Base-by-base conservation (phyloP, 1,284 basidiomycete species). In the Pyrrhoderma lamaoense region DNA sequence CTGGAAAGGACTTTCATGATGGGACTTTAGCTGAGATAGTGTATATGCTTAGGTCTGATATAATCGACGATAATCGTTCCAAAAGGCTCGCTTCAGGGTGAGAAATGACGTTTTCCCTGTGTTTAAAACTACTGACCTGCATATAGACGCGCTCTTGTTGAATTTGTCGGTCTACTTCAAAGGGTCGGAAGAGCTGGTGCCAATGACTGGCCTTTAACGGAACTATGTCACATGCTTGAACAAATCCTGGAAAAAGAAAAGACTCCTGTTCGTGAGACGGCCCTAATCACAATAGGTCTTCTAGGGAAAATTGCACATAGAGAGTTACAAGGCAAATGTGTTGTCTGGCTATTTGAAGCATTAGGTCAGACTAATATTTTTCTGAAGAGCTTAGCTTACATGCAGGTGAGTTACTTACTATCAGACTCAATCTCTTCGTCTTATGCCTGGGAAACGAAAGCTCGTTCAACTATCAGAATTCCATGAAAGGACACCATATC, bases 81-180 rank as follows among this genome's bases (percentile, higher is more conserved):
- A 76, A 81, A 13, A 74, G 87, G 31, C 63, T 89, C 16, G 70
- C 71, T 56, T 81, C 85, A 47, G 86, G 86, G 87, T 88, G 45
- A 22, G 54, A 44, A 31, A n/a, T 61, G 56, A 75, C 66, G 8
- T 37, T 31, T 42, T 13, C 38, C 31, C 35, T 21, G 11, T 19
- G 25, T 16, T 46, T 31, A 52, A n/a, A 31, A 13, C 16, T 22
- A 52, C 36, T 47, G 5, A 54, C 47, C 11, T 31, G 27, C 18
- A 47, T 52, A n/a, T 21, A 51, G 80, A 7, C 71, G 70, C 56
- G 70, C 75, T 3, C 59, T 85, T 9, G 68, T 67, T 9, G 73
- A 75, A 19, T 59, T 85, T 7, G 60, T 79, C 31, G 67, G 71
- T 38, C 54, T 69, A 21, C 73, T 74, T 49, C 67, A 67, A 48